phyloP scores from a whole-genome alignment of 1,284 basidiomycete genomes.

The Gomphus bonarii region DNA sequence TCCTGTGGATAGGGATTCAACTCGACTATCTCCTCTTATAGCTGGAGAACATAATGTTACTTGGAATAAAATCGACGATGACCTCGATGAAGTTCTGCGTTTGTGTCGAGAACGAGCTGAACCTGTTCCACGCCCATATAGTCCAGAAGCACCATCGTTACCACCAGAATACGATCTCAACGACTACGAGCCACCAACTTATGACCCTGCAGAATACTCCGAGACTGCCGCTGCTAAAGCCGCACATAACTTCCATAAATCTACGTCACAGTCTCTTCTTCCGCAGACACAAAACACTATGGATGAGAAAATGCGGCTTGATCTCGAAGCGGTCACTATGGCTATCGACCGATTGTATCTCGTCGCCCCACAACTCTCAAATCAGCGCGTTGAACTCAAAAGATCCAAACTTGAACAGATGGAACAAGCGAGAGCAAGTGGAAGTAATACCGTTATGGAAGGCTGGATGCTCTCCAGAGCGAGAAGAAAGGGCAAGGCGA shows the following conservation, averaged over 20 bases:
- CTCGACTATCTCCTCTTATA: constrained; percentile 33
- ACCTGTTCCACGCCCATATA: constrained; percentile 21
- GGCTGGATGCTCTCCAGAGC: constrained; percentile 21
- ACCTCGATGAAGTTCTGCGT: constrained; percentile 56
- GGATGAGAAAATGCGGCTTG: constrained; percentile 66
- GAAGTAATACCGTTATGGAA: constrained; percentile 14
- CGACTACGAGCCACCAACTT: constrained; percentile 33
- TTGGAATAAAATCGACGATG: constrained; percentile 64
- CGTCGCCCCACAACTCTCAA: constrained; percentile 74
- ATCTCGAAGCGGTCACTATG: constrained; percentile 71
- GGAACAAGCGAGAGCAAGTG: constrained; percentile 41
- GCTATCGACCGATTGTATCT: constrained; percentile 81
- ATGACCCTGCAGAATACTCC: constrained; percentile 49
- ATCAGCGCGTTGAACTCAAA: constrained; percentile 79
- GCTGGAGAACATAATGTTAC: constrained; percentile 55
- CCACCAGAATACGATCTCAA: constrained; percentile 60
- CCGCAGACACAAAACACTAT: neutral
- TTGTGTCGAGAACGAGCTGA: constrained; percentile 53
- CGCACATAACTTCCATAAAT: neutral
- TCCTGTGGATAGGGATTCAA: constrained; percentile 20
- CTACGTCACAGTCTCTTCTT: neutral
- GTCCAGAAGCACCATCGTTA: constrained; percentile 29
- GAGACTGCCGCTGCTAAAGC: constrained; percentile 1
- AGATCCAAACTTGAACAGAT: constrained; percentile 52
- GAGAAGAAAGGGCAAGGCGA: constrained; percentile 27